Conservation (phyloP, 1,284 basidiomycete genomes). For the Rhodotorula glutinis region DNA sequence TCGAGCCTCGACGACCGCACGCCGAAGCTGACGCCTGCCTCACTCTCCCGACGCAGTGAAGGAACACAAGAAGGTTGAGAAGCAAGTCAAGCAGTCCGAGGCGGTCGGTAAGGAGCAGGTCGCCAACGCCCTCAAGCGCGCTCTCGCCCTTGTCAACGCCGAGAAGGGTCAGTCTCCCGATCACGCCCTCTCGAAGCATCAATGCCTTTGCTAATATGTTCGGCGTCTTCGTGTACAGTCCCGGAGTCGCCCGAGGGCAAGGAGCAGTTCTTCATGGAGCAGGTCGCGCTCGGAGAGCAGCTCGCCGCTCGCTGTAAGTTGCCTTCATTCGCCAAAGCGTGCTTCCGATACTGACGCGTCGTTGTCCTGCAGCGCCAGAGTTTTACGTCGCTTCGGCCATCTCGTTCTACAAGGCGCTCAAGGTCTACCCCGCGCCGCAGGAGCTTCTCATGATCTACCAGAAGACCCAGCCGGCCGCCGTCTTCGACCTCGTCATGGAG, state of each 20-base stretch:
- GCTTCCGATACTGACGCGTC: too few relatives aligned
- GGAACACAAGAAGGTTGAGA: constrained; percentile 74
- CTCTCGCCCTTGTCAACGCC: constrained; percentile 53
- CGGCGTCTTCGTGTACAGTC: constrained; percentile 6
- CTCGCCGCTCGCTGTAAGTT: constrained; percentile 69
- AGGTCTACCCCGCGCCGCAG: constrained; percentile 70
- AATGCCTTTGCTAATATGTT: too few relatives aligned
- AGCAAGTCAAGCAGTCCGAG: constrained; percentile 59
- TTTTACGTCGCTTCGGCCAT: constrained; percentile 76
- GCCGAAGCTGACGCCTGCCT: too few relatives aligned
- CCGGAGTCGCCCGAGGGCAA: constrained; percentile 48
- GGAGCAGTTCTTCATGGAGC: constrained; percentile 86
- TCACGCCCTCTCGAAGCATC: too few relatives aligned
- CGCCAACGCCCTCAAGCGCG: constrained; percentile 59
- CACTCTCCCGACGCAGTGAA: too few relatives aligned
- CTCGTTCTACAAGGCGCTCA: constrained; percentile 87
- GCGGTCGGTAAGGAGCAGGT: constrained; percentile 50
- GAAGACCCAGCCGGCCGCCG: constrained; percentile 78
- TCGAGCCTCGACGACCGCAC: too few relatives aligned
- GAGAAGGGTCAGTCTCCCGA: constrained; percentile 42
- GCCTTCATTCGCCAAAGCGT: too few relatives aligned
- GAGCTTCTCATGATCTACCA: constrained; percentile 64
- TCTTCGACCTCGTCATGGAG: constrained; percentile 88
- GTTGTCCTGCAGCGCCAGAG: constrained; percentile 59
- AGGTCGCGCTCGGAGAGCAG: constrained; percentile 82